Evolutionary conservation across 495 filamentous ascomycete genomes (phyloP), one percentile per base, ranked within the genome.

Genomic region (Hypoxylon perforatum): DNA sequence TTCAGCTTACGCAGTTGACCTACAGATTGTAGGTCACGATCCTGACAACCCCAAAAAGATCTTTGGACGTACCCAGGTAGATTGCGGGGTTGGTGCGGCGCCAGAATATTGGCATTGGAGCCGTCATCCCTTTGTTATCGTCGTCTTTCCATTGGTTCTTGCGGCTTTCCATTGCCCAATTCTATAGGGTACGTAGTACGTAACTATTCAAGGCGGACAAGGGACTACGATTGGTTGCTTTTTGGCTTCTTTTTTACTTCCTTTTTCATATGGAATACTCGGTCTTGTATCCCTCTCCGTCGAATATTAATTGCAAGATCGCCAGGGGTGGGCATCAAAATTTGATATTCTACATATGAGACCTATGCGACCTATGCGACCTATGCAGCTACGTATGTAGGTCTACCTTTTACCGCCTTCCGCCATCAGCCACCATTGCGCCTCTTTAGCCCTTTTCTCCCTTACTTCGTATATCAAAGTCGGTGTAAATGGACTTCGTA

Each of bases 171-270:
- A 64, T 69, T 69, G 66, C 50, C 47, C 35, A 69, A 69, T 69
- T 65, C 66, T 51, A 69, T 69, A 51, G 61, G 42, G 56, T 69
- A 69, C 66, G 19, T 38, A 60, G 66, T 69, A 69, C 66, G 66
- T 69, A 69, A 69, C 17, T 44, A 25, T 57, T 62, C 57, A 46
- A 22, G 49, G 44, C 10, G n/a, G 22, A 19, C 50, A 22, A 45
- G 56, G 57, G 36, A n/a, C n/a, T n/a, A n/a, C n/a, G n/a, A n/a
- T 65, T 60, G 62, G 62, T 49, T 36, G 18, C 47, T 19, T 42
- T 22, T 11, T 48, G 35, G 3, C 36, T 12, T 17, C 39, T n/a
- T 44, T 6, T 44, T 49, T 55, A 15, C 11, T 38, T 42, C 38
- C n/a, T n/a, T 64, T 65, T 48, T 10, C 15, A 5, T 28, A 50